phyloP scores from a whole-genome alignment of 1,139 yeast genomes.

The Candida labiduridarum region DNA sequence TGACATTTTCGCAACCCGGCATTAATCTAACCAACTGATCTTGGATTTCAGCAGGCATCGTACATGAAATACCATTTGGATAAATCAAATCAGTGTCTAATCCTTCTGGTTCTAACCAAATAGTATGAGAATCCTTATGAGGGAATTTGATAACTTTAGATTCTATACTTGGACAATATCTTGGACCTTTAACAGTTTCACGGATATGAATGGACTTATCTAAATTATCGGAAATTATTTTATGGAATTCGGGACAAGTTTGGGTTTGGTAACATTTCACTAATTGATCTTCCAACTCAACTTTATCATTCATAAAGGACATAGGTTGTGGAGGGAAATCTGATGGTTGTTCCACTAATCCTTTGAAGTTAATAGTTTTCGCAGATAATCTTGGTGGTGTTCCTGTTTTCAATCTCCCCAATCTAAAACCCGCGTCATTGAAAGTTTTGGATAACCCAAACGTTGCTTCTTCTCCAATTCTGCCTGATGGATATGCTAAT shows the following conservation, averaged over 20 bases:
- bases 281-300: constrained; percentile 59
- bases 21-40: constrained; percentile 70
- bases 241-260: constrained; percentile 78
- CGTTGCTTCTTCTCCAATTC: constrained; percentile 92
- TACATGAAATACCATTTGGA: constrained; percentile 95
- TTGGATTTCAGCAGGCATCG: constrained; percentile 96
- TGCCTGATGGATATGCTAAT: constrained; percentile 79
- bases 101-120: constrained; percentile 98
- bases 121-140: constrained; percentile 71
- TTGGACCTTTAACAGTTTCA: constrained; percentile 94
- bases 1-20: constrained; percentile 86
- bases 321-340: constrained; percentile 86
- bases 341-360: constrained; percentile 68
- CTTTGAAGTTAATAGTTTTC: constrained; percentile 66
- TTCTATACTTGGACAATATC: constrained; percentile 97
- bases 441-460: constrained; percentile 85
- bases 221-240: constrained; percentile 66
- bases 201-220: constrained; percentile 86
- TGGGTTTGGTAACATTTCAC: constrained; percentile 74
- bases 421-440: constrained; percentile 70
- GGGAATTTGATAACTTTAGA: constrained; percentile 83
- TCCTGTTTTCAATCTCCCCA: constrained; percentile 94
- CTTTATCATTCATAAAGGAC: constrained; percentile 77
- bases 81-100: constrained; percentile 80
- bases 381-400: constrained; percentile 90